Evolutionary conservation across 352 stramenopile species (phyloP).

Genomic region (Pythium grandisporangium): DNA sequence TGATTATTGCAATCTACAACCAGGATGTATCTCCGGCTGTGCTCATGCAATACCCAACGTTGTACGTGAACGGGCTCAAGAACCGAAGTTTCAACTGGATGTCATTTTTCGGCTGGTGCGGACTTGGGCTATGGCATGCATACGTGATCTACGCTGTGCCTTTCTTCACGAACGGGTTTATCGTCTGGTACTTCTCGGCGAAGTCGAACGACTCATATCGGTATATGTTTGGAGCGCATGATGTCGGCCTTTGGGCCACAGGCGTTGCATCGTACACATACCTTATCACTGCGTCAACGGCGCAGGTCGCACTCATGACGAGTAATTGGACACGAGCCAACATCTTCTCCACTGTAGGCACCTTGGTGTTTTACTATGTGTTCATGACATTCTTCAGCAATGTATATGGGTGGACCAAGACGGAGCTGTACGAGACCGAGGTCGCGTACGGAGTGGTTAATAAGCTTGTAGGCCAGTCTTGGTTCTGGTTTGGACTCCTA

Average conservation of each 20-base stretch:
- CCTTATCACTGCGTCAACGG: constrained; percentile 78
- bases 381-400: constrained; percentile 83
- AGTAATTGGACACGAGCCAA: constrained; percentile 85
- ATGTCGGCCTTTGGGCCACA: constrained; percentile 70
- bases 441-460: constrained; percentile 51
- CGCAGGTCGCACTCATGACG: constrained; percentile 81
- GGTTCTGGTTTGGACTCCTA: constrained; percentile 81
- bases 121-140: constrained; percentile 78
- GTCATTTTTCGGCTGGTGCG: constrained; percentile 82
- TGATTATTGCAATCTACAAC: constrained; percentile 88
- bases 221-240: constrained; percentile 57
- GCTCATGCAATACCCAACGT: constrained; percentile 84
- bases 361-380: constrained; percentile 78
- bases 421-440: constrained; percentile 77
- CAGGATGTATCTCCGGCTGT: constrained; percentile 83
- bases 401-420: constrained; percentile 64
- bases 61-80: constrained; percentile 85
- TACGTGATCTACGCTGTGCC: constrained; percentile 81
- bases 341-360: constrained; percentile 61
- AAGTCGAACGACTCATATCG: constrained; percentile 26
- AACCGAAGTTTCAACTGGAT: constrained; percentile 87
- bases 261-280: constrained; percentile 82
- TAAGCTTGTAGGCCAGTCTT: constrained; percentile 52
- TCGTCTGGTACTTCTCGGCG: constrained; percentile 72
- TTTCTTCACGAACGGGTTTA: constrained; percentile 80